phyloP scores from a whole-genome alignment of 2,329 filamentous ascomycete genomes.

The Emydomyces testavorans region DNA sequence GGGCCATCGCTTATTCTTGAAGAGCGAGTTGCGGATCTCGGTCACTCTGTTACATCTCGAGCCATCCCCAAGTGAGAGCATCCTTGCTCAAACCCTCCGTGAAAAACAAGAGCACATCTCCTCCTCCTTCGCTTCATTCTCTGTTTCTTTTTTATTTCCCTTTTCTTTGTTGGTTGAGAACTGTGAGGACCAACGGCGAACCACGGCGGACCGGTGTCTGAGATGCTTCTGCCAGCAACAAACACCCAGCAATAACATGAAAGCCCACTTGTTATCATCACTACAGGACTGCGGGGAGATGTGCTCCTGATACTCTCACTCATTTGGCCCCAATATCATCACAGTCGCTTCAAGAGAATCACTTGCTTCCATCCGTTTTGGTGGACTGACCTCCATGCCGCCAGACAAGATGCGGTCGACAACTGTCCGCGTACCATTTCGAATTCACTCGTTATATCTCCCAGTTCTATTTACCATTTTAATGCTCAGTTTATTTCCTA shows the following conservation, averaged over 20 bases:
- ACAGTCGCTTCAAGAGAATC: too few species aligned
- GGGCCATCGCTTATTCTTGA: too few species aligned
- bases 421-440: neutral
- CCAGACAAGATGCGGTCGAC: neutral
- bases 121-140: neutral
- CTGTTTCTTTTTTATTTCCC: neutral
- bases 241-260: neutral
- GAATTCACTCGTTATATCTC: neutral
- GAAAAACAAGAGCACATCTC: neutral
- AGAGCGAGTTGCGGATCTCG: neutral
- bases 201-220: too few species aligned
- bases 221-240: neutral
- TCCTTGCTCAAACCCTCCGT: too few species aligned
- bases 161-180: too few species aligned
- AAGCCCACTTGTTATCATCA: neutral
- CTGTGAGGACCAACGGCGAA: too few species aligned
- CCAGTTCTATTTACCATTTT: neutral
- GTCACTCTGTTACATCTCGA: conserved; percentile 15
- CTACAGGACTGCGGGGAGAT: neutral
- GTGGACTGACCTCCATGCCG: neutral
- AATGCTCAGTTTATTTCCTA: neutral
- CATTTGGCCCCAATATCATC: neutral
- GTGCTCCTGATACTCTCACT: neutral
- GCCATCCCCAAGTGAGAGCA: conserved; percentile 19
- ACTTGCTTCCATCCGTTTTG: neutral